Percentiles rank a stretch among this genome's conserved stretches.
Evolutionary conservation across 306 rosid species (phyloP).

Genomic region (Rubus idaeus): DNA sequence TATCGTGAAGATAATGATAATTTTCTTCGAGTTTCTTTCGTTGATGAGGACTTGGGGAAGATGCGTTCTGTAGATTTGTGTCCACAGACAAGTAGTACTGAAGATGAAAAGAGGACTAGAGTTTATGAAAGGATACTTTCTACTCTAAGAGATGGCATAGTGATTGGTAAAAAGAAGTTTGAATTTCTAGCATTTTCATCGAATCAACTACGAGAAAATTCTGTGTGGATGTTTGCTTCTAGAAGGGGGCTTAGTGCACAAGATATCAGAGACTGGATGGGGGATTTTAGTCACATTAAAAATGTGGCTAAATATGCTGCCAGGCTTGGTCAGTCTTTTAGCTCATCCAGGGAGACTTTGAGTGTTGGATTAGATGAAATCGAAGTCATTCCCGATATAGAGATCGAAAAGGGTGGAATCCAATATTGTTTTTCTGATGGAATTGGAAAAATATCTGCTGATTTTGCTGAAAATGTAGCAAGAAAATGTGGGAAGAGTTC

Average conservation of each 20-base stretch:
- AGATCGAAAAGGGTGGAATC: not conserved
- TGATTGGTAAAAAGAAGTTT: constrained; percentile 36
- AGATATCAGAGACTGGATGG: constrained; percentile 44
- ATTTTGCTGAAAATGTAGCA: constrained; percentile 38
- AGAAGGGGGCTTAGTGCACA: constrained; percentile 31
- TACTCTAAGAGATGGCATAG: constrained; percentile 29
- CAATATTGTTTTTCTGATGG: constrained; percentile 46
- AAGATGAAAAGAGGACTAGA: constrained; percentile 18
- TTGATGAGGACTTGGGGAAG: constrained; percentile 39
- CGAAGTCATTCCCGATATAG: constrained; percentile 32
- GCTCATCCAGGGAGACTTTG: constrained; percentile 38
- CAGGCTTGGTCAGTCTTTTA: constrained; percentile 50
- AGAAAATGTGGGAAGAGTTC: constrained; percentile 29
- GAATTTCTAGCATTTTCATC: constrained; percentile 43
- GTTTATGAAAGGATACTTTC: constrained; percentile 28
- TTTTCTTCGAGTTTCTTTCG: constrained; percentile 43
- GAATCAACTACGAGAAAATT: constrained; percentile 33
- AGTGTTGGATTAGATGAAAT: constrained; percentile 21
- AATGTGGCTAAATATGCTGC: constrained; percentile 45
- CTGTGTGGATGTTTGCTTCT: constrained; percentile 50
- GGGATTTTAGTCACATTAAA: constrained; percentile 34
- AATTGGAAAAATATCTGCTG: constrained; percentile 41
- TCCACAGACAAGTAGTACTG: not conserved
- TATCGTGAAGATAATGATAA: constrained; percentile 26
- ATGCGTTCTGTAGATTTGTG: constrained; percentile 28